Percentiles rank a stretch among this genome's conserved stretches.
These are phyloP conservation scores for Fusarium protoensiforme DNA, from an alignment of 2,329 filamentous ascomycete genomes.

Conservation along the genomic window DNA sequence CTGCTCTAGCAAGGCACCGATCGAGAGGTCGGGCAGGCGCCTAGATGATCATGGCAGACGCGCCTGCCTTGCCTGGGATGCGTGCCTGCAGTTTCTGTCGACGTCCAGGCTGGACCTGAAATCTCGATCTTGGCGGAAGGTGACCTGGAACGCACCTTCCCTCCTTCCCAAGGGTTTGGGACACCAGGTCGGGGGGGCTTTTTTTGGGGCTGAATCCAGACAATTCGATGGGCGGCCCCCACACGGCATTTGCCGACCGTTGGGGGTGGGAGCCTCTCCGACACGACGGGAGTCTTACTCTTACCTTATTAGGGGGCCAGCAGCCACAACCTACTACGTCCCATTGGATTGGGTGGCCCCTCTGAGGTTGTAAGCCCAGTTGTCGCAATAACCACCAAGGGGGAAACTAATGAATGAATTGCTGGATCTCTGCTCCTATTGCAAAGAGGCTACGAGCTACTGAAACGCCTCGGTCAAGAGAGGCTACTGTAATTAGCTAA, in stretches of 20 bases:
- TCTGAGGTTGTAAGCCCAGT: not conserved
- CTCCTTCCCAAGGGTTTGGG: constrained; percentile 30
- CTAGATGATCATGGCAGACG: not conserved
- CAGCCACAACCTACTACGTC: constrained; percentile 4
- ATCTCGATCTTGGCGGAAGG: constrained; percentile 35
- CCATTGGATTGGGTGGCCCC: not conserved
- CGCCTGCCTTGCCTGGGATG: not conserved
- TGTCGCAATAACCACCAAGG: not conserved
- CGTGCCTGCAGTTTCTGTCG: constrained; percentile 21
- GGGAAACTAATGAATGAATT: not conserved
- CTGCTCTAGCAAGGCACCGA: not conserved
- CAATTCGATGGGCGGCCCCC: constrained; percentile 19
- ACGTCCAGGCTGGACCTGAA: constrained; percentile 6
- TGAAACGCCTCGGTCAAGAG: not conserved
- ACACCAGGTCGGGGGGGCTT: constrained; percentile 20
- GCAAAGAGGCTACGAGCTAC: not conserved
- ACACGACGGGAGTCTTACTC: not conserved
- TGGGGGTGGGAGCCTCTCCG: constrained; percentile 1
- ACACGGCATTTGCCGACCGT: constrained; percentile 36
- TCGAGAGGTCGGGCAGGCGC: not conserved
- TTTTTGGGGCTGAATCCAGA: constrained; percentile 33
- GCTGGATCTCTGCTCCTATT: not conserved
- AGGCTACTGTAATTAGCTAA: not conserved
- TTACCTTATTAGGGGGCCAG: not conserved
- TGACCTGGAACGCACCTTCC: constrained; percentile 7